Percentiles rank a stretch among this genome's conserved stretches.
Evolutionary conservation across 2,329 filamentous ascomycete species (phyloP).

Genomic region (Lomentospora prolificans): DNA sequence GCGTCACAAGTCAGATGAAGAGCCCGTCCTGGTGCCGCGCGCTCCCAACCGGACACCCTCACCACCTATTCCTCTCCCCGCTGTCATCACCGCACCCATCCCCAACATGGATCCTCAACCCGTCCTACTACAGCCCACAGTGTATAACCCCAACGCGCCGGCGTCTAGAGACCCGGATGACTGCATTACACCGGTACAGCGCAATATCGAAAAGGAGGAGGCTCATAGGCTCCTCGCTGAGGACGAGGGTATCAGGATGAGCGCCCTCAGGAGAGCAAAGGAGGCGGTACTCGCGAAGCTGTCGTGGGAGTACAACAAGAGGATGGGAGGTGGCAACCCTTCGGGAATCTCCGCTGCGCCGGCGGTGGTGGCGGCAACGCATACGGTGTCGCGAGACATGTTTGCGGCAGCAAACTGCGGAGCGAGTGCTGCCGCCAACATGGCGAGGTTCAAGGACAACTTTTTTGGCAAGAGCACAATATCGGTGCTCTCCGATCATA

Average conservation of each 20-base stretch:
- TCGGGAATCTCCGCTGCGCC: slow-evolving; percentile 8
- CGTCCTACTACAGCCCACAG: slow-evolving; percentile 44
- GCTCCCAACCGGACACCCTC: slow-evolving; percentile 10
- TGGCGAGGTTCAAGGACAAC: slow-evolving; percentile 30
- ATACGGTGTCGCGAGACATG: slow-evolving; percentile 18
- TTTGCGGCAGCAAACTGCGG: background rate
- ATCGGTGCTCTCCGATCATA: slow-evolving; percentile 30
- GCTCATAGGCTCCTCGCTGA: slow-evolving; percentile 46
- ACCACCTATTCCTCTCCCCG: slow-evolving; percentile 20
- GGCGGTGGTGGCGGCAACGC: slow-evolving; percentile 18
- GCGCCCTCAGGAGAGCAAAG: slow-evolving; percentile 47
- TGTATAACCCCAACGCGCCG: slow-evolving; percentile 37
- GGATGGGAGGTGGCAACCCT: slow-evolving; percentile 11
- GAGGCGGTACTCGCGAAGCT: slow-evolving; percentile 51
- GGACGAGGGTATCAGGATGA: slow-evolving; percentile 43
- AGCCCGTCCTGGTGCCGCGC: slow-evolving; percentile 8
- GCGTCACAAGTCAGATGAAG: slow-evolving; percentile 10
- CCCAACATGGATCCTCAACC: slow-evolving; percentile 38
- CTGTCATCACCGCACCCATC: slow-evolving; percentile 41
- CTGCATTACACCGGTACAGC: slow-evolving; percentile 47
- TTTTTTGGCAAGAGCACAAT: slow-evolving; percentile 28
- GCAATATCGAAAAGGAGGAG: slow-evolving; percentile 47
- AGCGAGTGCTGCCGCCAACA: slow-evolving; percentile 16
- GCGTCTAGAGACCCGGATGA: slow-evolving; percentile 21
- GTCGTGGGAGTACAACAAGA: slow-evolving; percentile 33